phyloP scores from a whole-genome alignment of 768 basidiomycete species.

The Boletus vinaceobasis region DNA sequence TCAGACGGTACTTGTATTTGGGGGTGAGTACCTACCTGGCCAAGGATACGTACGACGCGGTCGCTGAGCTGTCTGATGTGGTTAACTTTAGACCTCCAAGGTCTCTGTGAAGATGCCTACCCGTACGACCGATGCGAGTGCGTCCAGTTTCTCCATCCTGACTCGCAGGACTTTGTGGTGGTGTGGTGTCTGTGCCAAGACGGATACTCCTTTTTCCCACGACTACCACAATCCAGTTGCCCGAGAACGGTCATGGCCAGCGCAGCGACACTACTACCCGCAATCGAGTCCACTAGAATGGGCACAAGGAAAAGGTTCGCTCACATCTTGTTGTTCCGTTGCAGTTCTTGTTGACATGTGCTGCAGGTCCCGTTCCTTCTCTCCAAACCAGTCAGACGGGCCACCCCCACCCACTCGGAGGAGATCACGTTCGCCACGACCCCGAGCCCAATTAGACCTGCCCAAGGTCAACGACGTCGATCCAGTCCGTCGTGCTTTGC shows the following conservation, averaged over 20 bases:
- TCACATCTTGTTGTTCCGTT: not conserved
- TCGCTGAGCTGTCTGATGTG: conserved; percentile 54
- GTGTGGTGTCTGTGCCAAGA: not conserved
- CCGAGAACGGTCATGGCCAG: conserved; percentile 37
- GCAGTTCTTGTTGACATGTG: not conserved
- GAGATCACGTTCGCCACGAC: conserved; percentile 38
- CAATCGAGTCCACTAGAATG: conserved; percentile 24
- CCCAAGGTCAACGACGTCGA: conserved; percentile 69
- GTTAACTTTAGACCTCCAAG: not conserved
- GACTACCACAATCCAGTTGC: not conserved
- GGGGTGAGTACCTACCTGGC: conserved; percentile 51
- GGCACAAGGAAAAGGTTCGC: conserved; percentile 48
- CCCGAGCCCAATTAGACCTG: conserved; percentile 33
- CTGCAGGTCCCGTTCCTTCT: conserved; percentile 48
- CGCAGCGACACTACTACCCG: conserved; percentile 10
- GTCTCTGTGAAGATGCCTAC: conserved; percentile 32
- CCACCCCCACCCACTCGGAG: conserved; percentile 42
- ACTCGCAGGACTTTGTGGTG: not conserved
- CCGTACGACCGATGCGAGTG: conserved; percentile 50
- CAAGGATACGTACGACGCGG: conserved; percentile 64
- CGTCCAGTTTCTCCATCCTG: conserved; percentile 50
- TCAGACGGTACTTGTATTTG: not conserved
- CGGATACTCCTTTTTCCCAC: conserved; percentile 9
- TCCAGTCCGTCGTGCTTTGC: conserved; percentile 68
- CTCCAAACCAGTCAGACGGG: conserved; percentile 32